Evolutionary conservation across 2,329 filamentous ascomycete genomes (phyloP), one percentile per base, ranked within the genome.

Genomic region (Sphaerulina musiva): DNA sequence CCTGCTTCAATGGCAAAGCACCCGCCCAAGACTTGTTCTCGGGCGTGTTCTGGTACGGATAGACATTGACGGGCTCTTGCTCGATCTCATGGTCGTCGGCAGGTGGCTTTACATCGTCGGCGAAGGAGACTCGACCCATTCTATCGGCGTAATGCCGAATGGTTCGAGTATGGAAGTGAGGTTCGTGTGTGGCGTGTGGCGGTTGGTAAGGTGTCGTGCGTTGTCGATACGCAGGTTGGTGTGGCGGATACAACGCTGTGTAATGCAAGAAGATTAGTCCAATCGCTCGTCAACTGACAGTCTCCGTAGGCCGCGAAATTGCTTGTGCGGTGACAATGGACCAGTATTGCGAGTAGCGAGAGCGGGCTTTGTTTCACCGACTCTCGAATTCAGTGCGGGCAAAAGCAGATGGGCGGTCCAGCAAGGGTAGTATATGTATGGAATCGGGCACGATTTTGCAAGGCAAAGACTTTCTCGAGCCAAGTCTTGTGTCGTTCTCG

Each of bases 1-100:
- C 93, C 84, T 97, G 92, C 84, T 95, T 95, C 81, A 95, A 83
- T 69, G 93, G 93, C 67, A 98, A 82, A 70, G 92, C 87, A 69
- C 91, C 89, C 67, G 92, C 93, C 93, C 93, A 95, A 64, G 89
- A 92, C 72, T 90, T 89, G 77, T 90, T 89, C 72, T 90, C 85
- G 57, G 84, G 76, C 53, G 73, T 74, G 68, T 80, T 85, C 74
- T 93, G 85, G 75, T 93, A 97, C 73, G 89, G 84, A 83, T 92
- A 96, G 65, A 84, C 79, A 64, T 75, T 75, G 60, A 78, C 76
- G 59, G 78, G 70, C 70, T 80, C 76, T 67, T 81, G 78, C 65
- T 85, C 82, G 50, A 62, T 56, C 43, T 50, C 43, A 65, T 68
- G 70, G 65, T 74, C 72, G 66, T 72, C 65, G 59, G 61, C 59